These are phyloP conservation scores for Penicillium janthinellum DNA, from an alignment of 2,329 filamentous ascomycete genomes.

Conservation along the genomic window DNA sequence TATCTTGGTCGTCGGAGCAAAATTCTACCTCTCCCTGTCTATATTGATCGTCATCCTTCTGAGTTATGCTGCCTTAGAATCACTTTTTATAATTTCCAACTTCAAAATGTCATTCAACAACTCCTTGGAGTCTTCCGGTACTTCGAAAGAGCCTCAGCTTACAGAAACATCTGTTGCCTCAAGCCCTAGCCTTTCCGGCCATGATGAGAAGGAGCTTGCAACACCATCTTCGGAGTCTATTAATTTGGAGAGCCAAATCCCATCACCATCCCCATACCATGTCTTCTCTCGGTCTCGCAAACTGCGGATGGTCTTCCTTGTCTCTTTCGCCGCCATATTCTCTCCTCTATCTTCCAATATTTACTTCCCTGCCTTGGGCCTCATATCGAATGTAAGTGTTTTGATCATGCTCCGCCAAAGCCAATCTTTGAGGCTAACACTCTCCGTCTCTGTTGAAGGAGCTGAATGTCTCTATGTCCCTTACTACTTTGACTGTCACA, in stretches of 20 bases:
- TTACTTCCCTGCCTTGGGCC: slow-evolving; percentile 48
- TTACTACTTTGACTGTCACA: slow-evolving; percentile 41
- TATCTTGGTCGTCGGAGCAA: background rate
- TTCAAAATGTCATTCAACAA: slow-evolving; percentile 16
- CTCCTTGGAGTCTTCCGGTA: slow-evolving; percentile 14
- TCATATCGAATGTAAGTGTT: slow-evolving; percentile 25
- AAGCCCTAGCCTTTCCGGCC: slow-evolving; percentile 15
- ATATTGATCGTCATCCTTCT: slow-evolving; percentile 4
- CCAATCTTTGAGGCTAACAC: background rate
- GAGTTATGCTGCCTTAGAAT: slow-evolving; percentile 6
- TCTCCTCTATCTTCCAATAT: slow-evolving; percentile 50
- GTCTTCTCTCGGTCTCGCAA: slow-evolving; percentile 40
- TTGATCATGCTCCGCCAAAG: background rate
- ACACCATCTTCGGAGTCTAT: slow-evolving; percentile 18
- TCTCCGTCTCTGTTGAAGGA: slow-evolving; percentile 9
- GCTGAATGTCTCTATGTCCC: slow-evolving; percentile 30
- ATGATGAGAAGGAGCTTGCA: slow-evolving; percentile 19
- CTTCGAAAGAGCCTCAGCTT: slow-evolving; percentile 13
- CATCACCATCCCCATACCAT: slow-evolving; percentile 29
- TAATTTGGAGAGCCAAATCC: slow-evolving; percentile 22
- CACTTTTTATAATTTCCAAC: background rate
- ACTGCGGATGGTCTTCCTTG: slow-evolving; percentile 43
- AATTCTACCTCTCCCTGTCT: slow-evolving; percentile 4
- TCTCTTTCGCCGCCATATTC: slow-evolving; percentile 45
- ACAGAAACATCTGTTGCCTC: slow-evolving; percentile 15